Evolutionary conservation across 179 eudicot species (phyloP), one percentile per base, ranked within the genome.

Genomic region (Spinacia oleracea): DNA sequence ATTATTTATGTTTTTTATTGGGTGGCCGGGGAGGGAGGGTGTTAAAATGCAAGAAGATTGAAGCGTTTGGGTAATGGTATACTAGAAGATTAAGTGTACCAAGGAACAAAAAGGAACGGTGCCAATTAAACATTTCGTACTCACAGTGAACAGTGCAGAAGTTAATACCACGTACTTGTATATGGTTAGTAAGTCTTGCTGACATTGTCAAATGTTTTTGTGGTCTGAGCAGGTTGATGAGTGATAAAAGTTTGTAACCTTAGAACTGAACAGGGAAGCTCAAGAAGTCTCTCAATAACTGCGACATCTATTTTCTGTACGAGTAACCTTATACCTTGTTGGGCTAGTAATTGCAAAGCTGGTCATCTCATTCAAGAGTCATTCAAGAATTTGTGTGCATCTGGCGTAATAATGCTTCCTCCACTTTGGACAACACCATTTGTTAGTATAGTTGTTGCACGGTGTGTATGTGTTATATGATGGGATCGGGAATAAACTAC

Each of bases 221-320:
- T 32, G 68, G 18, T 50, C n/a, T 72, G 56, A 21, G 62, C 82
- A 80, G 82, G 82, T 53, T 65, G 82, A 73, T 2, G 82, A 79
- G 58, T 65, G 46, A 73, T 29, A 51, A 48, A 32, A 34, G 15
- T 4, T 6, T 35, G 48, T 50, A n/a, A 51, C 18, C 50, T 2
- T 38, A 21, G 32, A 16, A 70, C 31, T 53, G 27, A 65, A 12
- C 67, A 9, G 73, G 21, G 18, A 12, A 51, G 35, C 45, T 20
- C n/a, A 32, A 35, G 78, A 50, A 43, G 27, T 51, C 48, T 51
- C 10, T 58, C 60, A 18, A 55, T 40, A 29, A 66, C 15, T 55
- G 74, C 62, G 82, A 35, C 58, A 34, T 21, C 23, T 34, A 53
- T 65, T 32, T n/a, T 71, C 59, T 53, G 50, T 50, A 64, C 21